These are phyloP conservation scores for Ormosia emarginata DNA, from an alignment of 306 rosid species.

Conservation along the genomic window DNA sequence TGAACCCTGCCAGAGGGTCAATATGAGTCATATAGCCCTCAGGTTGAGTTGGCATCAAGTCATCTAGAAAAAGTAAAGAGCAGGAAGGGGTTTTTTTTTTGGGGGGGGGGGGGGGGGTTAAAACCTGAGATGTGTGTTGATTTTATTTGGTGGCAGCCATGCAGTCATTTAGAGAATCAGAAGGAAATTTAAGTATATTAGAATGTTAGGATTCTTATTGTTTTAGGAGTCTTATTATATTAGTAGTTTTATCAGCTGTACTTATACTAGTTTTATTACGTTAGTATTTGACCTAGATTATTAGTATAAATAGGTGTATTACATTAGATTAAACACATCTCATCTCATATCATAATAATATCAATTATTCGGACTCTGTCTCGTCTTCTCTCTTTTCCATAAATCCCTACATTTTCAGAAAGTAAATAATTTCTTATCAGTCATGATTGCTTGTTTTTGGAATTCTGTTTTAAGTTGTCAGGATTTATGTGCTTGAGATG, in stretches of 20 bases:
- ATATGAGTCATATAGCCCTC: neutral
- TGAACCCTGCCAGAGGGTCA: neutral
- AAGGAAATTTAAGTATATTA: neutral
- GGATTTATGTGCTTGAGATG: neutral
- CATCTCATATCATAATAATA: neutral
- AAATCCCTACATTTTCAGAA: neutral
- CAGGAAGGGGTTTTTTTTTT: neutral
- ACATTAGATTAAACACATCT: neutral
- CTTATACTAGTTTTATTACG: neutral
- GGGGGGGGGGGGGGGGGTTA: neutral
- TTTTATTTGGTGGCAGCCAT: neutral
- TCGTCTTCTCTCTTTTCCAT: neutral
- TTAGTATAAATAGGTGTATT: neutral
- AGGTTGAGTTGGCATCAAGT: neutral
- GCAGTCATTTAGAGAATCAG: neutral
- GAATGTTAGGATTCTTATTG: neutral
- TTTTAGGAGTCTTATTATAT: neutral
- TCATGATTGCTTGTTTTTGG: neutral
- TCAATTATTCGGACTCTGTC: neutral
- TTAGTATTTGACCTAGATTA: neutral
- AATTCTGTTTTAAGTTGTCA: neutral
- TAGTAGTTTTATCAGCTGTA: neutral
- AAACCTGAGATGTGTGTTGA: neutral
- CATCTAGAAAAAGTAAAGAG: neutral
- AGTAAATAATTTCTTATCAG: neutral